These are phyloP conservation scores for Naganishia kalamii DNA, from an alignment of 768 basidiomycete species.

Conservation along the genomic window DNA sequence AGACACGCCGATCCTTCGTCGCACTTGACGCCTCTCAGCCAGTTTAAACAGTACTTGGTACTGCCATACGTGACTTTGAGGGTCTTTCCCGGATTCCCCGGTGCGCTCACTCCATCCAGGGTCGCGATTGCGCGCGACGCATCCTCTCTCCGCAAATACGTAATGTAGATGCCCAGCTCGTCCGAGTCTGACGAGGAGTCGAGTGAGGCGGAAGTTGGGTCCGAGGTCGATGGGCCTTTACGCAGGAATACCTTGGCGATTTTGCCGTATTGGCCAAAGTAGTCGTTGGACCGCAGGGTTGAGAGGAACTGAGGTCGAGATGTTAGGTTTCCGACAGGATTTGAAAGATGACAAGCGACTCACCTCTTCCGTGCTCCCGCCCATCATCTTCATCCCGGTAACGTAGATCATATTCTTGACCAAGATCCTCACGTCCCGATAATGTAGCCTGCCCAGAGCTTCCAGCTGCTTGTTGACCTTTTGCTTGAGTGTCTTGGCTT, in stretches of 20 bases:
- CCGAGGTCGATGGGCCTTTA: conserved; percentile 54
- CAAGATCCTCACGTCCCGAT: conserved; percentile 91
- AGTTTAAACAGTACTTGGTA: conserved; percentile 95
- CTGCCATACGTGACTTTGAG: conserved; percentile 94
- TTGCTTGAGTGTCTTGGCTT: conserved; percentile 90
- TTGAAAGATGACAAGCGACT: conserved; percentile 33
- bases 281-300: conserved; percentile 85
- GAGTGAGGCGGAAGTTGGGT: conserved; percentile 18
- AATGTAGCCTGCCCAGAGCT: conserved; percentile 69
- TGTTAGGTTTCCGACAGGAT: not conserved
- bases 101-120: conserved; percentile 83
- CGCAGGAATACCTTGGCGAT: conserved; percentile 90
- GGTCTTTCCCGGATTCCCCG: conserved; percentile 78
- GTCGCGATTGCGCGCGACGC: conserved; percentile 86
- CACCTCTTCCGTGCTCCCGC: conserved; percentile 82
- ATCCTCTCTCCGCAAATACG: conserved; percentile 88
- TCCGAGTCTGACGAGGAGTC: conserved; percentile 15
- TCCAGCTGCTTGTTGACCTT: conserved; percentile 94
- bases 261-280: conserved; percentile 98
- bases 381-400: conserved; percentile 76
- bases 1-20: conserved; percentile 72
- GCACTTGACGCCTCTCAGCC: conserved; percentile 77
- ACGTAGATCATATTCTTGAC: conserved; percentile 95
- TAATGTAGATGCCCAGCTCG: conserved; percentile 84
- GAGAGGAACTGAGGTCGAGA: conserved; percentile 53